Evolutionary conservation across 2,329 filamentous ascomycete species (phyloP).

Genomic region (Xylaria polymorpha): DNA sequence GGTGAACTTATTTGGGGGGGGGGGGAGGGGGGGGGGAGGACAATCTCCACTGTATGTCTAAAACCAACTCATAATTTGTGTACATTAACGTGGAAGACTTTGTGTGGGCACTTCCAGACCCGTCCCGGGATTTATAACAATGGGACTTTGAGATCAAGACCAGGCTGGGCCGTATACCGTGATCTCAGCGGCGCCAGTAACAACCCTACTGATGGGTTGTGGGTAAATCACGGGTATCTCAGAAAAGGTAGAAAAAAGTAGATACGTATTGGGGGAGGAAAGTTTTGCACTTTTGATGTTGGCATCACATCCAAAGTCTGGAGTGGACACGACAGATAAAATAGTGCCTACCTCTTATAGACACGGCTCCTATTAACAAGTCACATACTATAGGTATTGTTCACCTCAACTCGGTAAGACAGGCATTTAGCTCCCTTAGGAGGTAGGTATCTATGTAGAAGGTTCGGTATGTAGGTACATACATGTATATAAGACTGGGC

Average conservation of each 20-base stretch:
- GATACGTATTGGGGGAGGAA: too few relatives aligned
- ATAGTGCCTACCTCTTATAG: too few relatives aligned
- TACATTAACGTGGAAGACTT: conserved; percentile 41
- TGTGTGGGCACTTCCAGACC: conserved; percentile 1
- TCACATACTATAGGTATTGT: too few relatives aligned
- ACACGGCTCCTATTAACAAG: too few relatives aligned
- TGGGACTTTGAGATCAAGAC: neutral
- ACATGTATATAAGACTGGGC: too few relatives aligned
- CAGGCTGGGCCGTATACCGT: neutral
- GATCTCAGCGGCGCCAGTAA: neutral
- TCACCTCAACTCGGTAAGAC: too few relatives aligned
- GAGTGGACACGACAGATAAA: neutral
- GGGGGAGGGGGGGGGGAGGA: conserved; percentile 35
- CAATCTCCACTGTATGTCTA: conserved; percentile 56
- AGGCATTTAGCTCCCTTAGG: too few relatives aligned
- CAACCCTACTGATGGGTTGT: neutral
- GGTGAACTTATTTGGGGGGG: conserved; percentile 29
- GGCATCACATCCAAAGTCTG: too few relatives aligned
- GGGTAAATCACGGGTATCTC: neutral
- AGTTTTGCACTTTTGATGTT: neutral
- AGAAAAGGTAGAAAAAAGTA: neutral
- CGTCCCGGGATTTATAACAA: neutral
- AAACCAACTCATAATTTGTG: conserved; percentile 44
- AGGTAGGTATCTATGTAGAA: too few relatives aligned
- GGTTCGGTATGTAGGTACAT: too few relatives aligned